Conservation (phyloP, 192 early-diverging fungal genomes). For the Obelidium mucronatum region DNA sequence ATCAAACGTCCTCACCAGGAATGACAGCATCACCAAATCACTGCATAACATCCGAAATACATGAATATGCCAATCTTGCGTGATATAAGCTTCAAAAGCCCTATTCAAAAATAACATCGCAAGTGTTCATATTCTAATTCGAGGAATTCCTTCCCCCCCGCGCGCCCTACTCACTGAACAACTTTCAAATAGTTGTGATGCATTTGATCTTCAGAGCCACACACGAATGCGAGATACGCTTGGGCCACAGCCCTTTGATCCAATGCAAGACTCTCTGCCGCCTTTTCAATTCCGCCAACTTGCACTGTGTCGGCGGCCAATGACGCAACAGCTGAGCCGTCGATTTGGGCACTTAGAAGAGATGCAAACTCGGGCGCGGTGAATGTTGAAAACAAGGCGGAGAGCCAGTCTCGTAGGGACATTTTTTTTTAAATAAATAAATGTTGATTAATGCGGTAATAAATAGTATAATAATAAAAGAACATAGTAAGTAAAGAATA, state of each 20-base stretch:
- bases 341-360: not conserved
- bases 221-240: not conserved
- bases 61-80: not conserved
- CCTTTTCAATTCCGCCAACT: not conserved
- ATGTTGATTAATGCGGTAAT: too few relatives aligned
- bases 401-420: not conserved
- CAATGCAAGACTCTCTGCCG: not conserved
- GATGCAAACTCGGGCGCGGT: not conserved
- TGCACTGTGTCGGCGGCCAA: not conserved
- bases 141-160: too few relatives aligned
- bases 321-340: not conserved
- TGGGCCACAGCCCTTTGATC: not conserved
- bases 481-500: too few relatives aligned
- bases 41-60: not conserved
- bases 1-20: not conserved
- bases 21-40: not conserved
- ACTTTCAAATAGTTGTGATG: not conserved
- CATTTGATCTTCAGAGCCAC: not conserved
- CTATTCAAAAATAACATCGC: not conserved
- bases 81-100: not conserved
- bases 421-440: too few relatives aligned
- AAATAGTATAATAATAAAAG: too few relatives aligned
- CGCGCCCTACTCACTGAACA: not conserved
- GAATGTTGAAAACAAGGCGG: not conserved
- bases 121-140: not conserved